Evolutionary conservation across 495 filamentous ascomycete species (phyloP).

Genomic region (Lineolata rhizophorae): DNA sequence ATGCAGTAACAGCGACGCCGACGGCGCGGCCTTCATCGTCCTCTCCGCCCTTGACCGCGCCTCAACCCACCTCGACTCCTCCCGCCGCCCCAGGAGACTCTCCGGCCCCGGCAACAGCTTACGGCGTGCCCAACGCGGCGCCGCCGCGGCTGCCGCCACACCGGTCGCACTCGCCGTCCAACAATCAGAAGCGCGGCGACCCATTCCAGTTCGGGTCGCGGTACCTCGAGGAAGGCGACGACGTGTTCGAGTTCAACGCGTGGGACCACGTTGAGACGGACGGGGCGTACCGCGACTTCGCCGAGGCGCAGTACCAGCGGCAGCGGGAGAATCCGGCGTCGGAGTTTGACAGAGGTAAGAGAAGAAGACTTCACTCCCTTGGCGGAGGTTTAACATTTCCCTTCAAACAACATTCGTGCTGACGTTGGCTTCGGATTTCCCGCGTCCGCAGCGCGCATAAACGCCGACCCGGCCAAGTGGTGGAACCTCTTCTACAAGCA

Average conservation of each 20-base stretch:
- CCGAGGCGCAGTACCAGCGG: constrained; percentile 54
- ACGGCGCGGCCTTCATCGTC: too few species aligned
- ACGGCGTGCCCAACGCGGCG: constrained; percentile 24
- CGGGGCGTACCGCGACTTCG: constrained; percentile 58
- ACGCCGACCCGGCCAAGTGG: constrained; percentile 73
- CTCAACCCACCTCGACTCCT: constrained; percentile 3
- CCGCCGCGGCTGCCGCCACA: constrained; percentile 17
- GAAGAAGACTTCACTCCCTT: neutral
- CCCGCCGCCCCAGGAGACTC: constrained; percentile 4
- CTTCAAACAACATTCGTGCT: too few species aligned
- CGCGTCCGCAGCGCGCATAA: constrained; percentile 42
- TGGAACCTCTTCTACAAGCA: constrained; percentile 95
- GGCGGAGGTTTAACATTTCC: neutral
- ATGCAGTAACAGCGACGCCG: constrained; percentile 15
- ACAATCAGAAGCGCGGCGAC: constrained; percentile 59
- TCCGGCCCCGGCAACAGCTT: constrained; percentile 13
- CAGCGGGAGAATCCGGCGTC: constrained; percentile 68
- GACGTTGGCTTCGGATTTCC: constrained; percentile 17
- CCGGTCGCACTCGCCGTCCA: constrained; percentile 30
- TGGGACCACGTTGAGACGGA: constrained; percentile 95
- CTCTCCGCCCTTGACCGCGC: constrained; percentile 2
- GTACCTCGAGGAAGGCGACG: constrained; percentile 53
- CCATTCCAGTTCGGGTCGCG: constrained; percentile 93
- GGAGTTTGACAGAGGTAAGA: constrained; percentile 51
- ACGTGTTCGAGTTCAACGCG: constrained; percentile 90